Conservation (phyloP, 23 red algal genomes). For the Gracilaria gracilis region DNA sequence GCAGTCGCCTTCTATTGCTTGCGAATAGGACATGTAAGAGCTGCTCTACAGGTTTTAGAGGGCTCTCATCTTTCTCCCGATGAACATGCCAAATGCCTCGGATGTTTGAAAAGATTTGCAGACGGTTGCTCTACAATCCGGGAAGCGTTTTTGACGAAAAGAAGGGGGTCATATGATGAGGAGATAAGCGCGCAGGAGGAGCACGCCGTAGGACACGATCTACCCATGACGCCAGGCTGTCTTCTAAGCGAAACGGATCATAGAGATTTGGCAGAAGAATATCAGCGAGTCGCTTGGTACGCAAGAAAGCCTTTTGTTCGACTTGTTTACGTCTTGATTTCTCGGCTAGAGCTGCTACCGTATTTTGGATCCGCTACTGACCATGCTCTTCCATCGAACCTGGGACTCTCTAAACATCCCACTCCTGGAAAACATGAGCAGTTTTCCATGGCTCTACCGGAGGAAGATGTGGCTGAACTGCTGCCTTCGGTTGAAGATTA, state of each 20-base stretch:
- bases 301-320: constrained; percentile 43
- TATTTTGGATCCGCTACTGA: constrained; percentile 23
- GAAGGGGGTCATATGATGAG: not conserved
- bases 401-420: constrained; percentile 49
- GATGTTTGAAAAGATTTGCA: not conserved
- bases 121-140: not conserved
- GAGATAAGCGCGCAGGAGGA: not conserved
- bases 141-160: constrained; percentile 36
- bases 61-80: constrained; percentile 8
- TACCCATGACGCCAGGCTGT: constrained; percentile 43
- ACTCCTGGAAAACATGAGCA: constrained; percentile 59
- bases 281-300: constrained; percentile 36
- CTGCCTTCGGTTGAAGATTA: constrained; percentile 88
- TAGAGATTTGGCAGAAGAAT: constrained; percentile 17
- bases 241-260: constrained; percentile 1
- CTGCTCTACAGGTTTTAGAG: constrained; percentile 52
- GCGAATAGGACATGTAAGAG: constrained; percentile 64
- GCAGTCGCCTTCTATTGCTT: constrained; percentile 72
- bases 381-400: not conserved
- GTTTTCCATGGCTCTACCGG: constrained; percentile 64
- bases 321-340: constrained; percentile 34
- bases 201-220: not conserved
- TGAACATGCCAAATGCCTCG: constrained; percentile 14
- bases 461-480: constrained; percentile 63
- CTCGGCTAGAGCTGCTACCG: constrained; percentile 24